Evolutionary conservation across 1,284 basidiomycete species (phyloP).

Genomic region (Austropuccinia psidii): DNA sequence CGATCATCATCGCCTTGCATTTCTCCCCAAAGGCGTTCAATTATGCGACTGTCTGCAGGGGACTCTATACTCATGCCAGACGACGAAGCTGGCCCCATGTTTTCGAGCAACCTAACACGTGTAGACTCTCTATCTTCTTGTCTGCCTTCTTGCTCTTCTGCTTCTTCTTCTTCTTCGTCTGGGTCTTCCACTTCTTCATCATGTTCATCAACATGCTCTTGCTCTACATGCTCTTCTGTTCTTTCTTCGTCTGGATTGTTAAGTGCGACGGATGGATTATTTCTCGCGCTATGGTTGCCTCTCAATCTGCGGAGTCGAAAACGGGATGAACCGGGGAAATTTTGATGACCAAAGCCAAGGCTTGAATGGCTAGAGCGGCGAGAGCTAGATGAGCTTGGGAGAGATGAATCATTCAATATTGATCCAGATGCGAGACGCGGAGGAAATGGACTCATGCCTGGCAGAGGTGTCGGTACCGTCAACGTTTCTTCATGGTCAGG

Average conservation of each 20-base stretch:
- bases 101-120: background rate
- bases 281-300: no score
- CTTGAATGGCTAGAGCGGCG: no score
- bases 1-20: background rate
- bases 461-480: slow-evolving; percentile 12
- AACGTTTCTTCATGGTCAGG: slow-evolving; percentile 30
- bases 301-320: no score
- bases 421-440: background rate
- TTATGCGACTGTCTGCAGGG: background rate
- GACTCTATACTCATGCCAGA: background rate
- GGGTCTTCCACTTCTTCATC: background rate
- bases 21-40: slow-evolving; percentile 13
- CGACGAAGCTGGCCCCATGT: background rate
- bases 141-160: slow-evolving; percentile 4
- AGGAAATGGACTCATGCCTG: slow-evolving; percentile 10
- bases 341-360: no score
- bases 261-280: no score
- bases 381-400: no score
- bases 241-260: no score
- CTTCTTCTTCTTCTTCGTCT: background rate
- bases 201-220: background rate
- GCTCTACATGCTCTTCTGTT: no score
- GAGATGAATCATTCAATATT: background rate
- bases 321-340: no score
- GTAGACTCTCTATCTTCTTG: background rate